These are phyloP conservation scores for Penicillium sp. DNA, from an alignment of 2,329 filamentous ascomycete species.

Conservation along the genomic window DNA sequence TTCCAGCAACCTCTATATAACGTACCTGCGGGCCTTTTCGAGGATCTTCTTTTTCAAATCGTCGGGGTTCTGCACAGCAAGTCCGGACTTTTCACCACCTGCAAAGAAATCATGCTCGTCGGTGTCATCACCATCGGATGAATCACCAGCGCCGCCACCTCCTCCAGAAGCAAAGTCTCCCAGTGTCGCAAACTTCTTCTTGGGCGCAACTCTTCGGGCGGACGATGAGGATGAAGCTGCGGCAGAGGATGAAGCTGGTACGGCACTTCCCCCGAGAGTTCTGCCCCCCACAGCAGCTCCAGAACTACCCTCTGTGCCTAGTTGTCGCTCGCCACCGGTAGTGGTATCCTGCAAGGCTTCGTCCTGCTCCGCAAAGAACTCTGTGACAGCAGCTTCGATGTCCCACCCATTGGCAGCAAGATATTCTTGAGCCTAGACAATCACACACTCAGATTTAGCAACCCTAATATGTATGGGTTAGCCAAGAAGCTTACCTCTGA, in stretches of 20 bases:
- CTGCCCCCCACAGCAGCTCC: conserved; percentile 27
- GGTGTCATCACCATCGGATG: conserved; percentile 52
- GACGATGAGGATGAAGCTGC: conserved; percentile 31
- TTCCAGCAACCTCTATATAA: background rate
- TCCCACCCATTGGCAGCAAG: conserved; percentile 67
- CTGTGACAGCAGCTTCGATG: conserved; percentile 59
- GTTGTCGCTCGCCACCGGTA: conserved; percentile 23
- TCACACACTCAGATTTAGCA: background rate
- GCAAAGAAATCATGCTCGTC: conserved; percentile 60
- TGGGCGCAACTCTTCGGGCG: conserved; percentile 28
- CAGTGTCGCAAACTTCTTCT: conserved; percentile 50
- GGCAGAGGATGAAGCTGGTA: conserved; percentile 30
- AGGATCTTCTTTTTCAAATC: conserved; percentile 53
- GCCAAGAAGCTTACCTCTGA: conserved; percentile 44
- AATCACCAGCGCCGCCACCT: conserved; percentile 40
- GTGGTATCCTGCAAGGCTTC: conserved; percentile 37
- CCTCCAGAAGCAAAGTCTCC: conserved; percentile 42
- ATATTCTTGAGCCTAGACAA: conserved; percentile 62
- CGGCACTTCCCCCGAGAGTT: conserved; percentile 34
- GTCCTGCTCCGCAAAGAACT: conserved; percentile 56
- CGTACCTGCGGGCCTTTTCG: conserved; percentile 45
- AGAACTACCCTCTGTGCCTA: conserved; percentile 24
- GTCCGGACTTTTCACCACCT: conserved; percentile 66
- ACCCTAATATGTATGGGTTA: background rate
- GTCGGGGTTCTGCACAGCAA: conserved; percentile 64